Conservation (phyloP, 192 early-diverging fungal genomes). For the Podila horticola region DNA sequence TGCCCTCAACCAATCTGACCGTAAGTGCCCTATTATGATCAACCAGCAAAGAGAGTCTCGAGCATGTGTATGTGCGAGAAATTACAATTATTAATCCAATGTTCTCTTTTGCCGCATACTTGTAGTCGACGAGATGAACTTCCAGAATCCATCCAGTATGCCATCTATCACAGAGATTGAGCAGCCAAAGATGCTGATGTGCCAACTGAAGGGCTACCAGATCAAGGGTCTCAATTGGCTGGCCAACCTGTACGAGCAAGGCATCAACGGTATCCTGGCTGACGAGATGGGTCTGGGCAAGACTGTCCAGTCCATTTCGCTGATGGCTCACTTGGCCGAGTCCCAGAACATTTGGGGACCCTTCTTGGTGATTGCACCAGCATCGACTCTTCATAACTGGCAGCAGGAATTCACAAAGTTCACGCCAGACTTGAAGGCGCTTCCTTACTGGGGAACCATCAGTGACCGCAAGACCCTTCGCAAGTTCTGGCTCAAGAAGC, state of each 20-base stretch:
- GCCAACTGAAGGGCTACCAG: constrained; percentile 84
- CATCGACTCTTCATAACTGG: constrained; percentile 94
- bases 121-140: constrained; percentile 86
- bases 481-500: constrained; percentile 82
- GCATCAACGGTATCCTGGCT: constrained; percentile 91
- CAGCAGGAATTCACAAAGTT: constrained; percentile 88
- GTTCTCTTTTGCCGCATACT: not conserved
- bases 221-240: constrained; percentile 90
- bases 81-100: no score
- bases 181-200: constrained; percentile 90
- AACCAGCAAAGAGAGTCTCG: no score
- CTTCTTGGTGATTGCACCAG: constrained; percentile 89
- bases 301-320: constrained; percentile 90
- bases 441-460: constrained; percentile 91
- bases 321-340: constrained; percentile 90
- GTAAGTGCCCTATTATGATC: constrained; percentile 37
- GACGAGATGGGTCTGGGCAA: constrained; percentile 92
- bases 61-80: not conserved
- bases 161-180: constrained; percentile 72
- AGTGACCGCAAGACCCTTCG: constrained; percentile 86
- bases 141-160: constrained; percentile 85
- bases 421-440: constrained; percentile 77
- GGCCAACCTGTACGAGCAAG: constrained; percentile 85
- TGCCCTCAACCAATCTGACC: constrained; percentile 54
- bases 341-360: constrained; percentile 90